These are phyloP conservation scores for Aspergillus coremiiformis DNA, from an alignment of 495 filamentous ascomycete genomes.

Conservation along the genomic window DNA sequence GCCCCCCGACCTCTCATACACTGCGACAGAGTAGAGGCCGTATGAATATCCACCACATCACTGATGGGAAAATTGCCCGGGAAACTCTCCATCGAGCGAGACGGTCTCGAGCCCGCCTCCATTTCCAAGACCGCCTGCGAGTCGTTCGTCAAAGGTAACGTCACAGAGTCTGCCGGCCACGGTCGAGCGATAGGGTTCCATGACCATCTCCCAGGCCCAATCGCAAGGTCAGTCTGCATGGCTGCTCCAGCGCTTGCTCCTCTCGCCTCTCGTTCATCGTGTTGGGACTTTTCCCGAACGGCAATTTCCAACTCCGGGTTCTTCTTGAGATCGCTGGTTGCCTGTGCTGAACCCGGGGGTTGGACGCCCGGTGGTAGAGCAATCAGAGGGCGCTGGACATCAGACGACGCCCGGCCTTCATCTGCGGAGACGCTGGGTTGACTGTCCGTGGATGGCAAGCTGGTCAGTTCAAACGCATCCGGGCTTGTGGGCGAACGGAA, in stretches of 20 bases:
- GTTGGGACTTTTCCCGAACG: no score
- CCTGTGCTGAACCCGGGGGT: no score
- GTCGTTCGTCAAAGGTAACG: background rate
- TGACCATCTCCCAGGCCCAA: slow-evolving; percentile 1
- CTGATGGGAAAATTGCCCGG: slow-evolving; percentile 33
- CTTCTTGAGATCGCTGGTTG: no score
- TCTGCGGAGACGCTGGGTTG: background rate
- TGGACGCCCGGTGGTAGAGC: no score
- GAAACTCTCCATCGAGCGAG: slow-evolving; percentile 27
- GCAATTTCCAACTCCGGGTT: no score
- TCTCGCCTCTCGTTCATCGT: no score
- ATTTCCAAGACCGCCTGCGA: slow-evolving; percentile 5
- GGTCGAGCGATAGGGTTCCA: slow-evolving; percentile 6
- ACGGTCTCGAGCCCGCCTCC: background rate
- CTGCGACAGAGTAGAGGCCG: slow-evolving; percentile 20
- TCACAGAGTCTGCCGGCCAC: slow-evolving; percentile 9
- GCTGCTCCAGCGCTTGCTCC: no score
- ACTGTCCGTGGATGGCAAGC: background rate
- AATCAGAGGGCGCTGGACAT: background rate
- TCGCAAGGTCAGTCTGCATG: no score
- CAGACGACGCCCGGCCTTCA: background rate
- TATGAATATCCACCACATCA: slow-evolving; percentile 22
- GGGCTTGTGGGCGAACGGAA: background rate
- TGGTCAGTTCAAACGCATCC: background rate
- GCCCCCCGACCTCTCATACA: slow-evolving; percentile 19